Base-by-base conservation (phyloP, 352 stramenopile genomes). In the Phytophthora hibernalis region DNA sequence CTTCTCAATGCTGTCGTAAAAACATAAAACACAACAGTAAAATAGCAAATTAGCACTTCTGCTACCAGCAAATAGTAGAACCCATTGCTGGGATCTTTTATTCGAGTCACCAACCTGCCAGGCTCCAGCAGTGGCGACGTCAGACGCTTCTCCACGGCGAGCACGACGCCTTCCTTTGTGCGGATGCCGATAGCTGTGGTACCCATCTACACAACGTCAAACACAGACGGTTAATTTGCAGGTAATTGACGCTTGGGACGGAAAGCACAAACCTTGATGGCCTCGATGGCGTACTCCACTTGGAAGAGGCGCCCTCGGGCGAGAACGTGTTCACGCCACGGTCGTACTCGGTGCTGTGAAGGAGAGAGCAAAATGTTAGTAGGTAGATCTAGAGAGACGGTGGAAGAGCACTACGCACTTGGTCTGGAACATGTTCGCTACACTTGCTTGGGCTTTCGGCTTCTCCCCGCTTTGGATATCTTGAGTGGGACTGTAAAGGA, bases 311-410 rank as follows among this genome's bases (percentile, higher is more conserved):
- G 94, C 45, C 98, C 85, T 99, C 98, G 12, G 98, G 98, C 68
- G 95, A 99, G 77, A 99, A 99, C 21, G 98, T 99, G 87, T 99
- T 99, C 30, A 99, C 98, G 68, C 98, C 98, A 61, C 98, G 93
- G 84, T 99, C 98, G 77, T 99, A 99, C 85, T 99, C 98, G 52
- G 93, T 98, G 73, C 96, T 97, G 43, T 24, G 26, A 7, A 43
- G 8, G 7, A 58, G 48, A 40, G 20, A 15, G 13, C 3, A 44
- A 5, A 15, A 10, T 42, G 42, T 16, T 11, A 54, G 28, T 24
- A 21, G 18, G n/a, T 13, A 20, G 37, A 20, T n/a, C 13, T 13
- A 38, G 16, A 15, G 5, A n/a, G 4, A 15, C 13, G 3, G 18
- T 18, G 11, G 21, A 4, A 45, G 33, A 16, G 26, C 21, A 16